A percentile compares a stretch with the other conserved stretches of the same genome.
Conservation (phyloP, 2,329 filamentous ascomycete species). For the Colletotrichum costaricense region DNA sequence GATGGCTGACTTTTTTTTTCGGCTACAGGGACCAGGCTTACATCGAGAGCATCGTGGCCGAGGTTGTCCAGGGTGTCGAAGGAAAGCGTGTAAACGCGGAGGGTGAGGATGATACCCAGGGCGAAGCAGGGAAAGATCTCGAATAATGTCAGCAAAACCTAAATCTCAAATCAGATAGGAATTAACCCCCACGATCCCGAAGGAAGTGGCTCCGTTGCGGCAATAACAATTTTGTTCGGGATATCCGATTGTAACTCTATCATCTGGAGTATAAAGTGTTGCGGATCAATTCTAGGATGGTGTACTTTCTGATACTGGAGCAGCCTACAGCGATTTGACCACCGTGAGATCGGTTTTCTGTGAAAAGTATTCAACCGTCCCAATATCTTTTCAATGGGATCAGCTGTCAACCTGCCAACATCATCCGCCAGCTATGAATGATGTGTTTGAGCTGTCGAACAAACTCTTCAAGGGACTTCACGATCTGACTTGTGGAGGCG, state of each 20-base stretch:
- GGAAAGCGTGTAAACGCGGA: constrained; percentile 78
- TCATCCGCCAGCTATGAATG: not conserved
- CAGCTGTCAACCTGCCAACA: not conserved
- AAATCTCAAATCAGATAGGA: constrained; percentile 14
- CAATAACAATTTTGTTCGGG: not conserved
- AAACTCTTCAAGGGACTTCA: not conserved
- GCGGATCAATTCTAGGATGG: not conserved
- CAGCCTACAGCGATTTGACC: not conserved
- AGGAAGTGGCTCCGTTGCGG: constrained; percentile 5
- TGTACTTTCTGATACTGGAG: not conserved
- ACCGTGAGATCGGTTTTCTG: not conserved
- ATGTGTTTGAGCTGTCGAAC: not conserved
- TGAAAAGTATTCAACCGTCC: not conserved
- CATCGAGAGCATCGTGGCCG: constrained; percentile 81
- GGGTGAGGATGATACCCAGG: constrained; percentile 70
- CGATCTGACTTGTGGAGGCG: not conserved
- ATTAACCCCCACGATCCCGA: constrained; percentile 2
- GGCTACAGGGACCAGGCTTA: constrained; percentile 74
- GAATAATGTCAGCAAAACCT: not conserved
- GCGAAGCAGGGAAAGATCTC: constrained; percentile 6
- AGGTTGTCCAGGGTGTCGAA: constrained; percentile 81
- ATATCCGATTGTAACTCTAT: constrained; percentile 7
- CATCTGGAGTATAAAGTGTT: constrained; percentile 11
- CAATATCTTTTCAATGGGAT: not conserved
- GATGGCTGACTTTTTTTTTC: constrained; percentile 7